Conservation (phyloP, 257 asterid genomes). For the Nemophila menziesii region DNA sequence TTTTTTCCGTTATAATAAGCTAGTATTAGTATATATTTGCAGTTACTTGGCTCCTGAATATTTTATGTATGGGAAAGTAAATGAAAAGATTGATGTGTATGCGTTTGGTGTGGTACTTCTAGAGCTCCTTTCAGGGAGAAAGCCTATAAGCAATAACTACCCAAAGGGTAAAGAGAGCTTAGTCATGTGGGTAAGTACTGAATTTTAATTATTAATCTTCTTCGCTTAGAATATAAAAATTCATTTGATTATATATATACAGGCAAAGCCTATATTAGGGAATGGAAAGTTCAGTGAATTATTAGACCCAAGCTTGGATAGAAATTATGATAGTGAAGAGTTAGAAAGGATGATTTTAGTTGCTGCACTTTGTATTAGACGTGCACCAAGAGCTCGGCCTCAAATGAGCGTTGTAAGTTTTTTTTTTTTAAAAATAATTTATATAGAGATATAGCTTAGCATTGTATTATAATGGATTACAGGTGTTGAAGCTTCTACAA, state of each 20-base stretch:
- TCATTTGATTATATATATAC: conserved; percentile 8
- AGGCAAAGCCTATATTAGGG: conserved; percentile 75
- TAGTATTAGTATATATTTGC: conserved; percentile 70
- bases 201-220: neutral
- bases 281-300: conserved; percentile 41
- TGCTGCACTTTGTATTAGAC: conserved; percentile 77
- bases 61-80: conserved; percentile 95
- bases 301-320: conserved; percentile 56
- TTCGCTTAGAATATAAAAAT: too few species aligned
- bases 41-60: conserved; percentile 99
- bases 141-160: conserved; percentile 65
- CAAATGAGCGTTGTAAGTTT: conserved; percentile 71
- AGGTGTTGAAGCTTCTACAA: conserved; percentile 52
- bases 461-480: too few species aligned
- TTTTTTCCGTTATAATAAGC: conserved; percentile 46
- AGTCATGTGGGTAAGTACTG: conserved; percentile 82
- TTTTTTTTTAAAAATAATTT: too few species aligned
- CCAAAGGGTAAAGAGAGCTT: conserved; percentile 95
- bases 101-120: conserved; percentile 96
- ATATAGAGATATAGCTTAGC: too few species aligned
- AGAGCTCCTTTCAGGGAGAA: conserved; percentile 89
- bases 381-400: conserved; percentile 85
- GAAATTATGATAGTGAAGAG: conserved; percentile 41
- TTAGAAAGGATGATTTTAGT: conserved; percentile 76
- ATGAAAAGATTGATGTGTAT: conserved; percentile 81